Evolutionary conservation across 2,329 filamentous ascomycete genomes (phyloP), one percentile per base, ranked within the genome.

Genomic region (Corynespora cassiicola): DNA sequence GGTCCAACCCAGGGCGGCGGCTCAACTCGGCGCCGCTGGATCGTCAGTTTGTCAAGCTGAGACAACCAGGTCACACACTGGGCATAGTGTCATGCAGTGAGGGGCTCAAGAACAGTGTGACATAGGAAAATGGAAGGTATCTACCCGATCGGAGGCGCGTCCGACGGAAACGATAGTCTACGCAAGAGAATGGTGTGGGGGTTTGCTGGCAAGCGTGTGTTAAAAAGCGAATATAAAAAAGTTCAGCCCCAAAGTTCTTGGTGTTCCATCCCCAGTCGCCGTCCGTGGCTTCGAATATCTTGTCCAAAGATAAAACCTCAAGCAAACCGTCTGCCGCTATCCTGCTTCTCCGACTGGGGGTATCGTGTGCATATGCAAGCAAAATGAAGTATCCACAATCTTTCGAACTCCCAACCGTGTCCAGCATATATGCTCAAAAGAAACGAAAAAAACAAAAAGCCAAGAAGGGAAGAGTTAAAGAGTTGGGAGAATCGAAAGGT

Each of bases 361-460:
- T 67, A 67, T 67, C 64, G 56, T 63, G 53, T 57, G 56, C 53
- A 51, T 56, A 61, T 63, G 62, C 61, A 62, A 61, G 52, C 53
- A 55, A 60, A 59, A 52, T 55, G 45, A 48, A 63, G 39, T 56
- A 54, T 55, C 56, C 56, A 54, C 56, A 59, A 54, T 53, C 53
- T 58, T 45, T 48, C 45, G 46, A 61, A 58, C 54, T 56, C 59
- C 47, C 51, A 51, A 41, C 42, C 50, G 39, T 54, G 39, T 42
- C 42, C 36, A 30, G 47, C 40, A 22, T 29, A 50, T 48, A 44
- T 42, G 39, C 44, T n/a, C 39, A 40, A 54, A 47, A 33, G 27
- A 56, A n/a, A n/a, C n/a, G n/a, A n/a, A n/a, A n/a, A n/a, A n/a
- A n/a, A n/a, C n/a, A n/a, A n/a, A n/a, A n/a, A n/a, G n/a, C n/a